Base-by-base conservation (phyloP, 208 protist genomes). In the Sergeia podlipaevii region DNA sequence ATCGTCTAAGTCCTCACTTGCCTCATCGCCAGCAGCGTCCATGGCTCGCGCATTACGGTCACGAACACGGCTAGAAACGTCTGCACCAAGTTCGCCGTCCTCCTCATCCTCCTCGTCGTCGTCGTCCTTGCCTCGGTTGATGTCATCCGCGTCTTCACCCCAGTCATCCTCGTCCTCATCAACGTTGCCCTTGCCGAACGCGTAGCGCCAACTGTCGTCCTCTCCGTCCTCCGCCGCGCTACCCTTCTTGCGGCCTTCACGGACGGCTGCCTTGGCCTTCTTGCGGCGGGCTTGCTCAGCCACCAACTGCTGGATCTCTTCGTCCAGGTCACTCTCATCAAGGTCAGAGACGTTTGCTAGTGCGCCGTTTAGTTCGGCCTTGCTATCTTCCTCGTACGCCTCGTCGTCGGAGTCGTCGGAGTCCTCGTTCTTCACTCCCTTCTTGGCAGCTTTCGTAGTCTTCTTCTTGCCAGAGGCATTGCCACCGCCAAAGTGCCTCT, bases 261-360 rank as follows among this genome's bases (percentile, higher is more conserved):
- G 4, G 30, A 26, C 76, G 49, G 73, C 57, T 36, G 21, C 33
- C 51, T 53, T 70, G 38, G 47, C 32, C 33, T 39, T 39, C 50
- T 69, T 66, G 10, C 58, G 38, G 13, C 24, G n/a, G 54, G 74
- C 34, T 48, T 70, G 64, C 58, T 65, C 55, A 32, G 55, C 53
- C 36, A 91, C 74, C 10, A 91, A 70, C 13, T 52, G 39, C 23
- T 51, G 65, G 42, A 92, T 91, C 56, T 91, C 89, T 34, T 92
- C 86, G 47, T 94, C 84, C 4, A 93, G 57, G 49, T 92, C 89
- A 62, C 82, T 80, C 60, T 95, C 84, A 39, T 64, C 61, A 1
- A 86, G 34, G 20, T 81, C 70, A 0, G 77, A 85, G 15, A 60
- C 39, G 18, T 37, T 4, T 18, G 42, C 43, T 45, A 51, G 20